A percentile compares a stretch with the other conserved stretches of the same genome.
These are phyloP conservation scores for Malassezia cuniculi DNA, from an alignment of 1,284 basidiomycete genomes.

Conservation along the genomic window DNA sequence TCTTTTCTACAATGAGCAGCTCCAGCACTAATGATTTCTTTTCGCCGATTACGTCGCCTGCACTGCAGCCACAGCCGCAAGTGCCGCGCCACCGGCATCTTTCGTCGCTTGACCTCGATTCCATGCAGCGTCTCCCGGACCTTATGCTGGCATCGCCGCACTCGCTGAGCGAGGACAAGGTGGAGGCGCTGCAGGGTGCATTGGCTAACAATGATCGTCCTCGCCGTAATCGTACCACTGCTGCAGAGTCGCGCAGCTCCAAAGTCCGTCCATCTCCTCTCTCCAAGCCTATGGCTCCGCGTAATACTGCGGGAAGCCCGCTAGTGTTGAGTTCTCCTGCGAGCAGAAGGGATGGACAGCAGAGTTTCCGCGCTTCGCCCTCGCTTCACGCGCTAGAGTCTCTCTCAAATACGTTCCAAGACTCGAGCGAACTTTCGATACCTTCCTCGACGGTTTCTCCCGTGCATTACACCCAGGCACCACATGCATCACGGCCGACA, in stretches of 20 bases:
- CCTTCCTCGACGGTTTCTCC: slow-evolving; percentile 9
- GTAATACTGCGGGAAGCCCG: no score
- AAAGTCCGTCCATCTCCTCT: slow-evolving; percentile 38
- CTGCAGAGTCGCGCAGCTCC: slow-evolving; percentile 29
- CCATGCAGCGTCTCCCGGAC: slow-evolving; percentile 17
- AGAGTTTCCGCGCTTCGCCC: no score
- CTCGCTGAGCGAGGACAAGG: slow-evolving; percentile 19
- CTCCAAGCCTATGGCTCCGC: slow-evolving; percentile 32
- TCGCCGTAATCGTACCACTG: slow-evolving; percentile 30
- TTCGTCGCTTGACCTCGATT: background rate
- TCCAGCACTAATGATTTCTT: slow-evolving; percentile 49
- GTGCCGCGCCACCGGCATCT: slow-evolving; percentile 37
- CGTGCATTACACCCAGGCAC: no score
- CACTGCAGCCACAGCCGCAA: slow-evolving; percentile 48
- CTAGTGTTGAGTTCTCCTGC: no score
- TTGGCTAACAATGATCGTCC: no score
- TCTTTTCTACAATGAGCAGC: slow-evolving; percentile 41
- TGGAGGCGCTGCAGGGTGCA: no score
- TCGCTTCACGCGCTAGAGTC: slow-evolving; percentile 13
- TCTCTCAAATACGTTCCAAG: slow-evolving; percentile 11
- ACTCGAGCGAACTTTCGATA: slow-evolving; percentile 7
- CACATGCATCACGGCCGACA: slow-evolving; percentile 11
- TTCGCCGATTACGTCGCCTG: slow-evolving; percentile 53
- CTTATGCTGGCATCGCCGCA: slow-evolving; percentile 22
- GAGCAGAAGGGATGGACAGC: no score